Base-by-base conservation (phyloP, 1,284 basidiomycete genomes). In the Boletus semigastroideus region DNA sequence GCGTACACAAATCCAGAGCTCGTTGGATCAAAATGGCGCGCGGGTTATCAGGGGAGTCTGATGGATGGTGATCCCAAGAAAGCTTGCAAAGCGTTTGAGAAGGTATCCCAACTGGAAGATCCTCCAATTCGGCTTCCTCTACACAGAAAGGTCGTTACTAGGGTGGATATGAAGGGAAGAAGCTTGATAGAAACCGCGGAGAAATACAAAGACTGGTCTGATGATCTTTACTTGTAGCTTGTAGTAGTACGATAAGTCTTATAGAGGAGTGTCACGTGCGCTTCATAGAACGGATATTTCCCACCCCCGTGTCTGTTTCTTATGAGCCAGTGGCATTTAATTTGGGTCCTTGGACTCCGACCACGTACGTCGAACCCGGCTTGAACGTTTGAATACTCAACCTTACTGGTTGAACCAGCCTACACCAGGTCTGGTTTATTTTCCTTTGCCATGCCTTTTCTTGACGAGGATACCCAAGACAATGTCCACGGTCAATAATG, bases 121-220 rank as follows among this genome's bases (percentile, higher is more conserved):
- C 64, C 68, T 1, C 70, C 70, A 1, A 42, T 71, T 8, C 61
- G 62, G 4, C 53, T 71, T 28, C 60, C 64, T 13, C 56, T 72
- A 3, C 66, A 56, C 31, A 57, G 47, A 38, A 48, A 31, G 7
- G 48, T 33, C 4, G 19, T 65, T 16, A 51, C 6, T 14, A 6
- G 39, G 16, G 34, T 50, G 17, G 55, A 38, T n/a, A 28, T 14
- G 1, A 65, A 70, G 53, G 51, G 54, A 17, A 52, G 40, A 31
- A 38, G 33, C 33, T 38, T 70, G 27, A 19, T 58, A 5, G 57
- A 55, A 17, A 46, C 54, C 17, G 55, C 42, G 8, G 58, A 65
- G 36, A 56, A 57, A 38, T 69, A 65, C 42, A 57, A 55, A 25
- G 52, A 55, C 2, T 72, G 69, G 71, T 67, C 69, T 12, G 61